Base-by-base conservation (phyloP, 2,329 filamentous ascomycete genomes). In the Colletotrichum orchidophilum region DNA sequence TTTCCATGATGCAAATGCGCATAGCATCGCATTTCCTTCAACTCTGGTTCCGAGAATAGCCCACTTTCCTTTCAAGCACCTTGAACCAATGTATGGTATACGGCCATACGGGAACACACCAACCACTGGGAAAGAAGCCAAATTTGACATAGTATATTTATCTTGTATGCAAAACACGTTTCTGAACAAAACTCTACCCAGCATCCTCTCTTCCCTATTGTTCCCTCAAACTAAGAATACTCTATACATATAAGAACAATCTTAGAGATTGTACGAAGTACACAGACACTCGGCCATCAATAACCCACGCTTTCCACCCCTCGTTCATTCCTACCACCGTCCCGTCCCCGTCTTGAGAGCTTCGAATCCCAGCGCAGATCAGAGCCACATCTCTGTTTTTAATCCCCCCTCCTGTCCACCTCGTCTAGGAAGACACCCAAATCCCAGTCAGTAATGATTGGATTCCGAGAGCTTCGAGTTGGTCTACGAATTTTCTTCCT, bases 1-100 rank as follows among this genome's bases (percentile, higher is more conserved):
- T 50, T n/a, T 50, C 12, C 42, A 21, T 31, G 42, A 33, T 50
- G 6, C 27, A 24, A 33, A 50, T 33, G 58, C 24, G 66, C 66
- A 68, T 68, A 42, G 57, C 29, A 46, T 70, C 54, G 18, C 60
- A 66, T 61, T 50, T 60, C 67, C 49, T 60, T 55, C 6, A 3
- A 6, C 24, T 53, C 57, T 53, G 42, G 64, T 18, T 27, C 49
- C 15, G 15, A 18, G 60, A 57, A 46, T 24, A 55, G 33, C 11
- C 35, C 42, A 33, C n/a, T 21, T 24, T 33, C n/a, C 11, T 11
- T 62, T 9, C 26, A 26, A 26, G 21, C 49, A 6, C 12, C 54
- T 29, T 35, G n/a, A 29, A n/a, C n/a, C n/a, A n/a, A n/a, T n/a
- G n/a, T n/a, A n/a, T n/a, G n/a, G n/a, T 42, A 9, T 15, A 42